phyloP scores from a whole-genome alignment of 192 early-diverging fungal species.

The Gamsiella multidivaricata region DNA sequence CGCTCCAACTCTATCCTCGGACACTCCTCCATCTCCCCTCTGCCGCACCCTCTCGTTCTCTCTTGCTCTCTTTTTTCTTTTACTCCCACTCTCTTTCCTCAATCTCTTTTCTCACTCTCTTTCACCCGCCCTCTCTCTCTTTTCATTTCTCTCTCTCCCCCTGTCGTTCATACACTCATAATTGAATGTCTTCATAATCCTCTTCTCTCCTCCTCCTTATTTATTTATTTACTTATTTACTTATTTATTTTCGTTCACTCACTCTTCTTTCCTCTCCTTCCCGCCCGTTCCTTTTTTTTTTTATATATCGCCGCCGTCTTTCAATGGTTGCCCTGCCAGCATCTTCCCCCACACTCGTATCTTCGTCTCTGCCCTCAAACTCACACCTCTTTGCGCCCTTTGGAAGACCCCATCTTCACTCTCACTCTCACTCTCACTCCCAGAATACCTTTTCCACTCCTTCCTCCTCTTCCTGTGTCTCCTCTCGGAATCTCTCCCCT shows the following conservation, averaged over 20 bases:
- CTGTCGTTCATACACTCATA: not conserved
- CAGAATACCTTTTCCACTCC: too few relatives aligned
- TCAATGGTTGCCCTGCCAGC: slow-evolving; percentile 37
- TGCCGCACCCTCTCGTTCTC: not conserved
- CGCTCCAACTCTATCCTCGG: not conserved
- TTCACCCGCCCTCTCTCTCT: too few relatives aligned
- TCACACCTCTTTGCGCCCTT: slow-evolving; percentile 3
- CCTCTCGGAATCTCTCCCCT: slow-evolving; percentile 15
- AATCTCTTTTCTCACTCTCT: not conserved
- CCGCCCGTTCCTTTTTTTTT: not conserved
- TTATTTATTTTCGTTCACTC: too few relatives aligned
- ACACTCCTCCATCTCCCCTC: not conserved
- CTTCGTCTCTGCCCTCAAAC: slow-evolving; percentile 11
- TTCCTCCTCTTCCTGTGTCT: slow-evolving; percentile 4
- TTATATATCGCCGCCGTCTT: not conserved
- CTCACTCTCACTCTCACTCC: too few relatives aligned
- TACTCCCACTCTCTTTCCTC: not conserved
- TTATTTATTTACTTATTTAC: too few relatives aligned
- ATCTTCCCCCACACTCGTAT: slow-evolving; percentile 31
- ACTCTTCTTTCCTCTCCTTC: not conserved
- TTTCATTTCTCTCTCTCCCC: not conserved
- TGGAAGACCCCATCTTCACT: not conserved
- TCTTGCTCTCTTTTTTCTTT: not conserved
- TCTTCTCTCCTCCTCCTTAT: too few relatives aligned
- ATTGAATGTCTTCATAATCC: not conserved